phyloP scores from a whole-genome alignment of 805 yeast genomes.

The Zygosaccharomyces lentus region DNA sequence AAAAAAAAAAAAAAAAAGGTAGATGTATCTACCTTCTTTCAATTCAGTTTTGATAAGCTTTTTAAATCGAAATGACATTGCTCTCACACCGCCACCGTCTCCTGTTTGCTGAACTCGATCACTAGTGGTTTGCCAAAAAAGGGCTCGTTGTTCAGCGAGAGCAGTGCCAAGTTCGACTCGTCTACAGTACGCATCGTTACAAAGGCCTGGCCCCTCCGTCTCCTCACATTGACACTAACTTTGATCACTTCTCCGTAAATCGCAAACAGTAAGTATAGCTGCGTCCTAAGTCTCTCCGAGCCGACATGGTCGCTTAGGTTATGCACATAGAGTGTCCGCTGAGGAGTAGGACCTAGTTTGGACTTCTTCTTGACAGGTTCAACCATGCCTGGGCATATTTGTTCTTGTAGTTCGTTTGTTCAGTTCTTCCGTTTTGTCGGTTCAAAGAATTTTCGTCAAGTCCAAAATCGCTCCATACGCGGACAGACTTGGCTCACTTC shows the following conservation, averaged over 20 bases:
- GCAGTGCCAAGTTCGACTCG: constrained; percentile 50
- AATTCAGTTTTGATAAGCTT: too few relatives aligned
- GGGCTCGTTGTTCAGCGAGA: constrained; percentile 42
- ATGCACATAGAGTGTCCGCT: constrained; percentile 49
- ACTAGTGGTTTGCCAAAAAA: constrained; percentile 52
- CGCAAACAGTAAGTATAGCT: constrained; percentile 54
- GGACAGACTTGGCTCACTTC: neutral
- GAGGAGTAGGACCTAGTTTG: constrained; percentile 23
- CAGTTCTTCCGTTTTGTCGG: neutral
- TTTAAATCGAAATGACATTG: too few relatives aligned
- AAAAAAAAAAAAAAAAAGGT: too few relatives aligned
- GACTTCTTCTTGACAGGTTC: constrained; percentile 15
- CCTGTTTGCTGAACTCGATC: constrained; percentile 41
- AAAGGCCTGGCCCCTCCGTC: constrained; percentile 65
- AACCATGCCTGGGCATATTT: neutral
- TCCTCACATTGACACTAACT: constrained; percentile 42
- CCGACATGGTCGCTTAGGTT: constrained; percentile 58
- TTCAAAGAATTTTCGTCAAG: neutral
- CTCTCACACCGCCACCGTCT: constrained; percentile 12
- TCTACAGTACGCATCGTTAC: constrained; percentile 46
- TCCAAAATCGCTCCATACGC: neutral
- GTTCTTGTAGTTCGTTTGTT: neutral
- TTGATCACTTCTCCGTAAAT: constrained; percentile 63
- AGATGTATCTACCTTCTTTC: too few relatives aligned
- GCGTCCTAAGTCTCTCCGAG: constrained; percentile 42